phyloP scores from a whole-genome alignment of 495 filamentous ascomycete genomes.

The Tuber aestivum region DNA sequence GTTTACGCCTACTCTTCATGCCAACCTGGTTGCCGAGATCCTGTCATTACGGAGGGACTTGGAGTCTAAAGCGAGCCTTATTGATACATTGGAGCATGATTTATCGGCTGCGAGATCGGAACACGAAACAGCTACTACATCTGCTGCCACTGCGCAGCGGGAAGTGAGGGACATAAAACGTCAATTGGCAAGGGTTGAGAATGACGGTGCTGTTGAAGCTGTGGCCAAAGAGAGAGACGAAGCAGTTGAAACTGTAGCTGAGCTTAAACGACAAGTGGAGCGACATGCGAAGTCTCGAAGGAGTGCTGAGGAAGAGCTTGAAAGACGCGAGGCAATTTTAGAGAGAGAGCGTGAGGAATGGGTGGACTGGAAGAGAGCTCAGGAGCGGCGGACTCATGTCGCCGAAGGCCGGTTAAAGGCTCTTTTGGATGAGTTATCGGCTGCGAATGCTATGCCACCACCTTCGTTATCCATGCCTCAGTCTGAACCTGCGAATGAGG shows the following conservation, averaged over 20 bases:
- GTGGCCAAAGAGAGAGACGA: conserved; percentile 81
- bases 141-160: conserved; percentile 56
- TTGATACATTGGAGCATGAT: conserved; percentile 73
- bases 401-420: conserved; percentile 78
- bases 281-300: conserved; percentile 68
- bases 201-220: conserved; percentile 75
- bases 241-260: conserved; percentile 64
- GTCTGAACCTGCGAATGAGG: conserved; percentile 52
- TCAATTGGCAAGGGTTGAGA: conserved; percentile 78
- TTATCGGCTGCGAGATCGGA: conserved; percentile 67
- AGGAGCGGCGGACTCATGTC: conserved; percentile 79
- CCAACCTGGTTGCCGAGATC: conserved; percentile 91
- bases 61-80: conserved; percentile 75
- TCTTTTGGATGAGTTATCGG: conserved; percentile 75
- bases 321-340: conserved; percentile 69
- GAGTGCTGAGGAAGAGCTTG: conserved; percentile 73
- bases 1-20: conserved; percentile 92
- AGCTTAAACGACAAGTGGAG: conserved; percentile 75
- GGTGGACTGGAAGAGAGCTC: conserved; percentile 70
- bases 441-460: conserved; percentile 58
- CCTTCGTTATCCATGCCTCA: conserved; percentile 42
- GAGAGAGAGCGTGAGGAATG: conserved; percentile 73
- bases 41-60: conserved; percentile 77
- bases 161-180: conserved; percentile 76
- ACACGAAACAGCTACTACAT: conserved; percentile 60